phyloP scores from a whole-genome alignment of 2,329 filamentous ascomycete genomes.

The Pyrenophora graminea region DNA sequence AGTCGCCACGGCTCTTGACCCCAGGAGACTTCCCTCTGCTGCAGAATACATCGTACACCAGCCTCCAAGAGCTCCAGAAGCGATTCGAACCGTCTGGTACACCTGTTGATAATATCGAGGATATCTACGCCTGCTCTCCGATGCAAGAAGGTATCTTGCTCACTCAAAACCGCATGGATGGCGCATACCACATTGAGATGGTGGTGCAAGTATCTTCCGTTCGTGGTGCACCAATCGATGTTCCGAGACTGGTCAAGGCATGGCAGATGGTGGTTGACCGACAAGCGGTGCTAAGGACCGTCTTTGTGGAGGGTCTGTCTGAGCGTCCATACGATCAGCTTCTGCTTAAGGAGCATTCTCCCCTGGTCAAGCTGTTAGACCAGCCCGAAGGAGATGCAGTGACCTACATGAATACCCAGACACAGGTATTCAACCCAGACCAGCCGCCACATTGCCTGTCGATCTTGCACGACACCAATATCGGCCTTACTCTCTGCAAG shows the following conservation, averaged over 20 bases:
- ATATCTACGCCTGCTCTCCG: slow-evolving; percentile 16
- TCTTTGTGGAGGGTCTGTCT: slow-evolving; percentile 17
- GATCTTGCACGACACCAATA: slow-evolving; percentile 3
- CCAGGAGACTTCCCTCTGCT: slow-evolving; percentile 23
- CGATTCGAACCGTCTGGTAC: slow-evolving; percentile 7
- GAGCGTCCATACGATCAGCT: slow-evolving; percentile 21
- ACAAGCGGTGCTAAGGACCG: slow-evolving; percentile 20
- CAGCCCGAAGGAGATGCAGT: not conserved
- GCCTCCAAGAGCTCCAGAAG: slow-evolving; percentile 8
- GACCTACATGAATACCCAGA: not conserved
- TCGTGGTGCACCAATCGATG: slow-evolving; percentile 1
- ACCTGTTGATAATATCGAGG: slow-evolving; percentile 15
- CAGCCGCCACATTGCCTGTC: slow-evolving; percentile 19
- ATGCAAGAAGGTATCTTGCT: slow-evolving; percentile 18
- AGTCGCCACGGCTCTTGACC: slow-evolving; percentile 12
- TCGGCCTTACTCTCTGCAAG: slow-evolving; percentile 5
- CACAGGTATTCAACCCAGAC: not conserved
- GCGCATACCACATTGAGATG: slow-evolving; percentile 3
- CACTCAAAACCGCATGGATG: not conserved
- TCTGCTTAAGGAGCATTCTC: slow-evolving; percentile 14
- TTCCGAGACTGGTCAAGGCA: slow-evolving; percentile 7
- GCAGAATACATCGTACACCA: slow-evolving; percentile 13
- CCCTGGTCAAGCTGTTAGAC: not conserved
- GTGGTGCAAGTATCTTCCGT: not conserved
- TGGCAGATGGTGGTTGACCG: slow-evolving; percentile 22